Percentiles rank a stretch among this genome's conserved stretches.
These are phyloP conservation scores for Prunus davidiana DNA, from an alignment of 306 rosid genomes.

Conservation along the genomic window DNA sequence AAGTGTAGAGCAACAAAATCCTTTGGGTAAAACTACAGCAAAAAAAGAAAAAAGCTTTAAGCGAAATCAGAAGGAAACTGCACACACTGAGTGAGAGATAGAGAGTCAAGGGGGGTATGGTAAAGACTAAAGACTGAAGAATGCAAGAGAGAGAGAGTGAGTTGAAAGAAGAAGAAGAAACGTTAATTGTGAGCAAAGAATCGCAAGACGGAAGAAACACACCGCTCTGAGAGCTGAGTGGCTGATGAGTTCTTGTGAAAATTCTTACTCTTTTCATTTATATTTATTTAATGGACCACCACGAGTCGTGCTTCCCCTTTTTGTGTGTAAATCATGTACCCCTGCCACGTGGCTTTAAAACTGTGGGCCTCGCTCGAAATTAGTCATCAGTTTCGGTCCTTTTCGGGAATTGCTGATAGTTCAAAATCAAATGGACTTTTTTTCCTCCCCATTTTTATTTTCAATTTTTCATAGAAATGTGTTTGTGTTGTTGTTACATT, in stretches of 20 bases:
- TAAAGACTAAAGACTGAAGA: not conserved
- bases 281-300: not conserved
- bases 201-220: not conserved
- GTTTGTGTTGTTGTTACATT: not conserved
- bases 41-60: not conserved
- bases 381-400: not conserved
- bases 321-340: not conserved
- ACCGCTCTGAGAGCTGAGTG: constrained; percentile 2
- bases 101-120: not conserved
- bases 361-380: not conserved
- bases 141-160: not conserved
- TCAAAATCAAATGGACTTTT: not conserved
- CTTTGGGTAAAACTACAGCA: not conserved
- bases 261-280: not conserved
- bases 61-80: not conserved
- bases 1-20: not conserved
- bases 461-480: not conserved
- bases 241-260: constrained; percentile 8
- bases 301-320: not conserved
- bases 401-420: not conserved
- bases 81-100: not conserved
- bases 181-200: not conserved
- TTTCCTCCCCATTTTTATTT: not conserved
- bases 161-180: constrained; percentile 6
- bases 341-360: not conserved